Evolutionary conservation across 2,329 filamentous ascomycete species (phyloP), one percentile per base, ranked within the genome.

Genomic region (Colletotrichum brevisporum): DNA sequence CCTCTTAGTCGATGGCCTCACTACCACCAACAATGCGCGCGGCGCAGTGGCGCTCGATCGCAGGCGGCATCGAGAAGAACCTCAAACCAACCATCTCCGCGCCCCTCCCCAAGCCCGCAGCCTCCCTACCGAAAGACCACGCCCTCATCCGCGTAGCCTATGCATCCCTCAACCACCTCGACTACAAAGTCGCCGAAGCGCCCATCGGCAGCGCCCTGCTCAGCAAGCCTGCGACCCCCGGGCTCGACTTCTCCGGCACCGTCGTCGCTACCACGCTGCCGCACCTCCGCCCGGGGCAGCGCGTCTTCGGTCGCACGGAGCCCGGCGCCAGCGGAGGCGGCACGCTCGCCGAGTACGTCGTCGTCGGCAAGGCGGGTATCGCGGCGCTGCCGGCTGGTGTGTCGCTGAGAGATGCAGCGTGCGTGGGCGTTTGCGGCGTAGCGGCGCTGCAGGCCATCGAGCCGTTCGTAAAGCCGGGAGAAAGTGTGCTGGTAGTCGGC

Each of bases 171-270:
- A 87, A 88, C 73, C 84, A 84, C 0, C 80, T 82, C 67, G 85
- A 87, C 75, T 82, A 82, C 79, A 87, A 87, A 69, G 51, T 85
- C 4, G 73, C 78, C n/a, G 81, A 83, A 54, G 5, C 43, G 12
- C 58, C 48, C 18, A 56, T 83, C 3, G 79, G 79, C 5, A 78
- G 78, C 26, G 61, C 78, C 54, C 67, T 79, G 6, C 63, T 80
- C 26, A 62, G 73, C 41, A 75, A 74, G 9, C 85, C 86, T n/a
- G 81, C 81, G 9, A 83, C 78, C 1, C 83, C 83, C 0, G 83
- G 83, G 16, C 80, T 83, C 71, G 88, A 90, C 71, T 85, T 86
- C 71, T 80, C 81, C 70, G 88, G 88, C 21, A 79, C 74, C 15
- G 82, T 89, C 1, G 80, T 83, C 31, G 74, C 74, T 4, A 58